Base-by-base conservation (phyloP, 768 basidiomycete genomes). In the Mycena kentingensis region DNA sequence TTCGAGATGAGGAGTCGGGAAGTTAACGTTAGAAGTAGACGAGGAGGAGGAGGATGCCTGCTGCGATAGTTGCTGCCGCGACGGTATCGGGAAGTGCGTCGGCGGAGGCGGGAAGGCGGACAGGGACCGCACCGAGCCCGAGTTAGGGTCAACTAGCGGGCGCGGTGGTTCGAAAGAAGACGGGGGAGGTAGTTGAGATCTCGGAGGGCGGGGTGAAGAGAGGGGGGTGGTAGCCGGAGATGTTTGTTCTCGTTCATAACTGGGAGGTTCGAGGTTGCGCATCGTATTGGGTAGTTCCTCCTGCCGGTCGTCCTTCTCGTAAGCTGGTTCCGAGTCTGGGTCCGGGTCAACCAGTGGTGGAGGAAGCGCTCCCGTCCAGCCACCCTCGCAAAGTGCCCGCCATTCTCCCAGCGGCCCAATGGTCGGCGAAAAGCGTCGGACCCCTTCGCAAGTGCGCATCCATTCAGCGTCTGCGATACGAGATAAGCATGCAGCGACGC, bases 381-480 rank as follows among this genome's bases (percentile, higher is more conserved):
- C 81, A 12, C 86, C 88, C 70, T 93, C 90, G 60, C 89, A 91
- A 2, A 87, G 70, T 5, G 83, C 75, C 46, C 82, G 77, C 82
- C 83, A 90, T 73, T 88, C 82, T 4, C 83, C 85, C 3, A 91
- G 73, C n/a, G 73, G 75, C 0, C 88, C 90, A 28, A 93, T 75
- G 12, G 77, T 77, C 0, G 87, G 83, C 13, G 85, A 77, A 58
- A 81, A 80, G 5, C 83, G 76, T 35, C 88, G 80, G 21, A 90
- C 79, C n/a, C 76, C 76, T 72, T 91, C 89, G 60, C 86, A 88
- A 12, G 79, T 70, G 31, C 82, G 82, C 21, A 79, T 63, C 89
- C 90, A 93, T 69, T 90, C 87, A 5, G 83, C 82, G 51, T 92
- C 88, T 1, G 88, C 88, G n/a, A 90, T 71, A 22, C 87, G 78